Conservation (phyloP, 371 early-diverging fungal genomes). For the Mucor ambiguus region DNA sequence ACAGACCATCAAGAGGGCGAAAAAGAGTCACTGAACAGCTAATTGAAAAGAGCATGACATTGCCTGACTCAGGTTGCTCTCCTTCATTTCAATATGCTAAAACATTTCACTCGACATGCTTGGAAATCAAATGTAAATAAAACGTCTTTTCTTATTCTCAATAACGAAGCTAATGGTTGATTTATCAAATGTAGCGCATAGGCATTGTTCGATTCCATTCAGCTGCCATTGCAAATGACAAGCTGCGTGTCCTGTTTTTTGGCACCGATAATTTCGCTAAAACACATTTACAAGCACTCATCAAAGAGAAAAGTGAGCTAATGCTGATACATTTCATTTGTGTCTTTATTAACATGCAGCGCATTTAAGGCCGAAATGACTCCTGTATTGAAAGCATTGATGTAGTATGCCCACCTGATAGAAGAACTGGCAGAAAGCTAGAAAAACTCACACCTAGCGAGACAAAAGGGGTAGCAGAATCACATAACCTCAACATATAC, state of each 20-base stretch:
- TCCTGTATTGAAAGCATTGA: slow-evolving; percentile 58
- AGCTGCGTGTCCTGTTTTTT: slow-evolving; percentile 70
- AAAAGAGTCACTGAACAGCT: slow-evolving; percentile 4
- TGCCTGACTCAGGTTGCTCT: not conserved
- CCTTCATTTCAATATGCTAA: not conserved
- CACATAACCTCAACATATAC: slow-evolving; percentile 33
- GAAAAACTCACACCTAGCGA: slow-evolving; percentile 46
- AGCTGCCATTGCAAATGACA: slow-evolving; percentile 1
- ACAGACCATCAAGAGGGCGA: not conserved
- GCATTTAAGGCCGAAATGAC: slow-evolving; percentile 1
- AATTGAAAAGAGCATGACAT: not conserved
- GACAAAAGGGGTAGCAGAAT: slow-evolving; percentile 40
- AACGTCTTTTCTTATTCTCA: not conserved
- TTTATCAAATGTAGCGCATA: not conserved
- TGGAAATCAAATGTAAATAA: slow-evolving; percentile 8
- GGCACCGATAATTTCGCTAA: slow-evolving; percentile 85
- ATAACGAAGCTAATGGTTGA: not conserved
- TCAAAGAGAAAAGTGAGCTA: slow-evolving; percentile 49
- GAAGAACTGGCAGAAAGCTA: slow-evolving; percentile 47
- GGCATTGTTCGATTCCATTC: not conserved
- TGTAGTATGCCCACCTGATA: slow-evolving; percentile 72
- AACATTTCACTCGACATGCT: not conserved
- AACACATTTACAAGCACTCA: slow-evolving; percentile 61
- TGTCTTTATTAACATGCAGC: not conserved
- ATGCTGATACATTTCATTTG: not conserved